Conservation (phyloP, 1,284 basidiomycete species). For the Phylloboletellus chloephorus region DNA sequence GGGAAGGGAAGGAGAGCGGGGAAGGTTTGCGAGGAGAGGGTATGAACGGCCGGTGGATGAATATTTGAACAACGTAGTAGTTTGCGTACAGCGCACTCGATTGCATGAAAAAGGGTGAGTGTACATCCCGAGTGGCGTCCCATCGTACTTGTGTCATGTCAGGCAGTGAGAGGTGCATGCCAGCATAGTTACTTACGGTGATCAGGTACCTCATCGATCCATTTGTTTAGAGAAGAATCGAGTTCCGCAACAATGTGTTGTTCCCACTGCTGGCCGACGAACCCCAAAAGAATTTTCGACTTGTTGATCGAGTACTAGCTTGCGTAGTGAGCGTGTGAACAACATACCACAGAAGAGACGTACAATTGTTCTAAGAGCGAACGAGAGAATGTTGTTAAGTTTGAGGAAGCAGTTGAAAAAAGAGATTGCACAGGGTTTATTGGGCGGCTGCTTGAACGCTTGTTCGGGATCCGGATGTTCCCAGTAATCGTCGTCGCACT, state of each 20-base stretch:
- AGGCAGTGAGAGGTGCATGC: not conserved
- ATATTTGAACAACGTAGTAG: constrained; percentile 73
- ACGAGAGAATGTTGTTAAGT: constrained; percentile 61
- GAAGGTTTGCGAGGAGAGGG: constrained; percentile 58
- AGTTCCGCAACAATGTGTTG: constrained; percentile 69
- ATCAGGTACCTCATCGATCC: constrained; percentile 69
- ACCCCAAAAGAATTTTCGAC: constrained; percentile 51
- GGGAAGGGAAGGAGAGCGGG: constrained; percentile 59
- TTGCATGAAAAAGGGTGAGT: constrained; percentile 58
- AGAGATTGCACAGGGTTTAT: constrained; percentile 47
- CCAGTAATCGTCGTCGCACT: constrained; percentile 78
- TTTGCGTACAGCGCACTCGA: constrained; percentile 60
- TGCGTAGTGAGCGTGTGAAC: constrained; percentile 1
- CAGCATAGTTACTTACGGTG: constrained; percentile 41
- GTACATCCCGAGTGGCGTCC: constrained; percentile 62
- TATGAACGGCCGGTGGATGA: constrained; percentile 80
- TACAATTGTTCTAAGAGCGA: constrained; percentile 60
- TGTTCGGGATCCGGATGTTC: constrained; percentile 48
- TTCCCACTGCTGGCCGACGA: constrained; percentile 59
- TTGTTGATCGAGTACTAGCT: constrained; percentile 70
- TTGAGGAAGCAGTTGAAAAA: constrained; percentile 57
- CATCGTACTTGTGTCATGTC: constrained; percentile 49
- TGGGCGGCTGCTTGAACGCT: constrained; percentile 53
- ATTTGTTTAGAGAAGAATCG: constrained; percentile 72
- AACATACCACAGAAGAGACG: constrained; percentile 20